phyloP scores from a whole-genome alignment of 495 filamentous ascomycete genomes.

The Xylaria palmicola region DNA sequence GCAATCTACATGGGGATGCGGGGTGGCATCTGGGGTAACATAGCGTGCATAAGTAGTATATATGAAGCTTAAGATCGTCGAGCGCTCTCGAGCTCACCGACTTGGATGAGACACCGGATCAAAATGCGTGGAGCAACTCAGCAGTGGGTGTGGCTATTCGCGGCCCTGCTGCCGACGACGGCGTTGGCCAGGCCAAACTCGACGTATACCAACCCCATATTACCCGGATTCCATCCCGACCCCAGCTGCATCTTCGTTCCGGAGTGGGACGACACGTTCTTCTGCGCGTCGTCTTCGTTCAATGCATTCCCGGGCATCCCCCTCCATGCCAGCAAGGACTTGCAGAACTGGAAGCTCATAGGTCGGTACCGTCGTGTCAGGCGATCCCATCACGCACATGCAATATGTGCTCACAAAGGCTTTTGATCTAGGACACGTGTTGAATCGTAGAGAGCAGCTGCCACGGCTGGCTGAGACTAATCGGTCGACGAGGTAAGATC shows the following conservation, averaged over 20 bases:
- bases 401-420: background rate
- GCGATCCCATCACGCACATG: background rate
- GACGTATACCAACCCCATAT: conserved; percentile 50
- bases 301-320: conserved; percentile 55
- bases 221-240: conserved; percentile 57
- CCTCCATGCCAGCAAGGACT: conserved; percentile 51
- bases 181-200: conserved; percentile 23
- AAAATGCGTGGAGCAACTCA: background rate
- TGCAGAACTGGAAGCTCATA: conserved; percentile 53
- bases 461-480: conserved; percentile 44
- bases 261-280: conserved; percentile 51
- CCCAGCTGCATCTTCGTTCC: conserved; percentile 53
- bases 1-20: background rate
- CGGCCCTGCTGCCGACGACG: background rate
- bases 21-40: background rate
- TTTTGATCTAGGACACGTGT: conserved; percentile 32
- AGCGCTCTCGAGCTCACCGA: background rate
- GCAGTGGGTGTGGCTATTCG: background rate
- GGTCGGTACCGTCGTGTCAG: conserved; percentile 8
- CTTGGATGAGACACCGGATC: background rate
- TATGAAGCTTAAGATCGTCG: background rate
- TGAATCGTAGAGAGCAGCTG: conserved; percentile 41
- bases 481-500: conserved; percentile 38
- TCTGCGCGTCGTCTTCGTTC: conserved; percentile 55
- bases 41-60: background rate